Evolutionary conservation across 2,329 filamentous ascomycete species (phyloP).

Genomic region (Samsoniella hepiali): DNA sequence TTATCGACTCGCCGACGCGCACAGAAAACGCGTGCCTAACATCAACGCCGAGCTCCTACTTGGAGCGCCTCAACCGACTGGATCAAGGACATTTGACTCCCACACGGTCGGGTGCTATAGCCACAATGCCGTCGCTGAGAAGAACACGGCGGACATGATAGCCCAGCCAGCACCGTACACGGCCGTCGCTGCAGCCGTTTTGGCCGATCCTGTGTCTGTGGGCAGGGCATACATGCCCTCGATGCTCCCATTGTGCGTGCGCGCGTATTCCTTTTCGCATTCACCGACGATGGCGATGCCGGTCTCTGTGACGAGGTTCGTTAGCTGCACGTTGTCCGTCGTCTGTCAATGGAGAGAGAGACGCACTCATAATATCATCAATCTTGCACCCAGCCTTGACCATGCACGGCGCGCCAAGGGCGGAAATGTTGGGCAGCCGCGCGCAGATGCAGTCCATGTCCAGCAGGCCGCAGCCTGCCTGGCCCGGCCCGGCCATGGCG

Average conservation of each 20-base stretch:
- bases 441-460: conserved; percentile 40
- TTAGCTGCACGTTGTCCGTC: background rate
- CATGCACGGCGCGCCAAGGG: conserved; percentile 35
- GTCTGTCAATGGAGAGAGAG: background rate
- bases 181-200: background rate
- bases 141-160: background rate
- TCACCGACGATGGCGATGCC: conserved; percentile 4
- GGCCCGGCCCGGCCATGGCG: conserved; percentile 30
- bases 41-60: background rate
- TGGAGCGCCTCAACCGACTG: background rate
- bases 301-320: background rate
- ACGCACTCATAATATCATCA: conserved; percentile 37
- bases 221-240: conserved; percentile 5
- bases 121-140: background rate
- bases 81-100: background rate
- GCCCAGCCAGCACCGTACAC: conserved; percentile 9
- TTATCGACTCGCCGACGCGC: background rate
- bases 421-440: conserved; percentile 34
- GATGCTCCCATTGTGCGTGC: conserved; percentile 9
- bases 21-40: background rate
- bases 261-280: conserved; percentile 13
- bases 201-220: background rate
- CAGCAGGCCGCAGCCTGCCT: conserved; percentile 32
- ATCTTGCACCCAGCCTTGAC: conserved; percentile 32
- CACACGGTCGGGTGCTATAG: background rate